Evolutionary conservation across 1,139 yeast genomes (phyloP), one percentile per base, ranked within the genome.

Genomic region (Sugiyamaella japonica): DNA sequence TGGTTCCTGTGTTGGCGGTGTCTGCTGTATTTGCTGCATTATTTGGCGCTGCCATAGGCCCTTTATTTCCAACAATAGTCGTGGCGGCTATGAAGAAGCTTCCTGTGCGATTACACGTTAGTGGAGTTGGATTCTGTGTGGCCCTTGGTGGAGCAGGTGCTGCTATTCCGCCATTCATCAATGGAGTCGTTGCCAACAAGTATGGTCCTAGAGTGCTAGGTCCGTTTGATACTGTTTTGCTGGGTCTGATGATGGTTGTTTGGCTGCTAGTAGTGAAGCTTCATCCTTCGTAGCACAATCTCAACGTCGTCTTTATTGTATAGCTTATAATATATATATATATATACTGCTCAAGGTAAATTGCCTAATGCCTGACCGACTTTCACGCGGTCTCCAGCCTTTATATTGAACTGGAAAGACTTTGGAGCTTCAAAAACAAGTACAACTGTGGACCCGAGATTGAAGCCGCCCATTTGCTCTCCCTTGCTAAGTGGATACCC

Each of bases 401-500:
- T 75, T 53, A 91, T 79, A 45, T 80, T 73, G 67, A 91, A 95
- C 67, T 81, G 73, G 72, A 91, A 95, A 54, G 77, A 78, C 48
- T 70, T 67, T 37, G 99, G 99, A 1, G 98, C 99, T 72, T 95
- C 99, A 73, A 95, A 95, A 32, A 95, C 95, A 59, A 95, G 77
- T 15, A 95, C 99, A 29, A 95, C 95, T 0, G 99, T 95, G 38
- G 96, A 86, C 0, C 99, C 99, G 53, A 95, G 77, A 75, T 88
- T 89, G 72, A 95, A 95, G 0, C 99, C 99, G 46, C 99, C 99
- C 79, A 95, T 87, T 72, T 95, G 97, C 67, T 89, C 89, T 41
- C 99, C 99, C 71, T 89, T 90, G 25, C 82, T 76, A 57, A 93
- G 78, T 1, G 99, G 99, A 66, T 82, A 83, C 3, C 99, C 99